Conservation (phyloP, 495 filamentous ascomycete species). For the Hypoxylon lienhwacheense region DNA sequence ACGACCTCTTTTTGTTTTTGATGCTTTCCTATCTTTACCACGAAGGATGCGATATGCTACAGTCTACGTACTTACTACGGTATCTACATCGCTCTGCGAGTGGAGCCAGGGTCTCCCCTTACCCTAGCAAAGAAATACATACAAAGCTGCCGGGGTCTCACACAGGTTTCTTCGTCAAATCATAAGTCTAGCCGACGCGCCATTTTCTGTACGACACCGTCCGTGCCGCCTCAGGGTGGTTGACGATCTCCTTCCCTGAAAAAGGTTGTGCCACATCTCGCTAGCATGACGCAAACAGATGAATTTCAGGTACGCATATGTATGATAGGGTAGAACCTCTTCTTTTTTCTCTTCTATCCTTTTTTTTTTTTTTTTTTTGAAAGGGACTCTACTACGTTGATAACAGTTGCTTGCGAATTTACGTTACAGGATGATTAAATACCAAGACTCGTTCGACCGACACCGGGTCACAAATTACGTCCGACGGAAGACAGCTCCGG, state of each 20-base stretch:
- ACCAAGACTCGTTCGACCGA: slow-evolving; percentile 27
- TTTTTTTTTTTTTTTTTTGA: background rate
- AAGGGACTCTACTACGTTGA: too few species aligned
- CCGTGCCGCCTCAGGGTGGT: slow-evolving; percentile 36
- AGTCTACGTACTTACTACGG: too few species aligned
- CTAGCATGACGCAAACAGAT: slow-evolving; percentile 34
- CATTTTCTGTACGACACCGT: slow-evolving; percentile 45
- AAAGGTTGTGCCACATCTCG: slow-evolving; percentile 30
- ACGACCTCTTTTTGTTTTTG: slow-evolving; percentile 29
- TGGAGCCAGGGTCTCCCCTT: slow-evolving; percentile 22
- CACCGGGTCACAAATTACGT: slow-evolving; percentile 2
- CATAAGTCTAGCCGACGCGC: slow-evolving; percentile 38
- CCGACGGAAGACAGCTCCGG: background rate
- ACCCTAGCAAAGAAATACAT: slow-evolving; percentile 2
- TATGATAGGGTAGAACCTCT: slow-evolving; percentile 23
- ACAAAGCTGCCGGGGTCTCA: slow-evolving; percentile 25
- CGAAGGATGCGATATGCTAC: slow-evolving; percentile 36
- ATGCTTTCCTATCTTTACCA: slow-evolving; percentile 31
- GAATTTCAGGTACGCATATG: slow-evolving; percentile 25
- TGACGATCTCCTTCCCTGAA: slow-evolving; percentile 35
- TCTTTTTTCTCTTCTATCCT: background rate
- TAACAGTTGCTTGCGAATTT: slow-evolving; percentile 23
- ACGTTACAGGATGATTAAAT: slow-evolving; percentile 28
- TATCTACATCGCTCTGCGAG: too few species aligned
- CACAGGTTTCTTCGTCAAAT: slow-evolving; percentile 34